Percentiles rank a stretch among this genome's conserved stretches.
phyloP scores from a whole-genome alignment of 345 rosid genomes.

The Aquilaria sinensis region DNA sequence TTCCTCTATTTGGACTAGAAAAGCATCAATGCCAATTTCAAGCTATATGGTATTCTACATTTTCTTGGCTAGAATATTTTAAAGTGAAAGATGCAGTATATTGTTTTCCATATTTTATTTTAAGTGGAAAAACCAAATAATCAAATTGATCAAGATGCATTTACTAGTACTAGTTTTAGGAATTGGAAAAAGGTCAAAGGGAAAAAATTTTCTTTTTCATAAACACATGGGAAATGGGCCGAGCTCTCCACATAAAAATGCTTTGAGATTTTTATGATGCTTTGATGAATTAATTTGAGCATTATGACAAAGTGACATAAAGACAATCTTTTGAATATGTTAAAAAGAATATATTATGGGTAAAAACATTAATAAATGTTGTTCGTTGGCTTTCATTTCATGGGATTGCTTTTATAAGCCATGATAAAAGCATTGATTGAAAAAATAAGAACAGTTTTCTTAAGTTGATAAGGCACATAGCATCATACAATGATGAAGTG shows the following conservation, averaged over 20 bases:
- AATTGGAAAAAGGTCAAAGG: background rate
- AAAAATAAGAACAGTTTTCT: constrained; percentile 2
- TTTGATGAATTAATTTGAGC: background rate
- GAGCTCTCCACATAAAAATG: too few relatives aligned
- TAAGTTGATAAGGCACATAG: background rate
- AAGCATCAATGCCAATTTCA: too few relatives aligned
- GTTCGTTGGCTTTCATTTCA: background rate
- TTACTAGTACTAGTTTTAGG: background rate
- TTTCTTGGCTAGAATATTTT: too few relatives aligned
- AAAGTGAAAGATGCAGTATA: too few relatives aligned
- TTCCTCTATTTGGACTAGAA: too few relatives aligned
- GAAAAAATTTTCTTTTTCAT: too few relatives aligned
- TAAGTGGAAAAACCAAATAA: too few relatives aligned
- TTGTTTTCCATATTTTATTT: too few relatives aligned
- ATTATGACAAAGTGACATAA: background rate
- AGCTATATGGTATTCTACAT: too few relatives aligned
- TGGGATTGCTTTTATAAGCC: constrained; percentile 2
- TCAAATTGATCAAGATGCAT: background rate
- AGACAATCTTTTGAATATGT: background rate
- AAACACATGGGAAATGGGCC: too few relatives aligned
- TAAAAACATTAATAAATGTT: background rate
- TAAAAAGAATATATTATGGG: background rate
- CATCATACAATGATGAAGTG: constrained; percentile 4
- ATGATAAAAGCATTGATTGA: background rate
- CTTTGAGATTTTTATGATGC: background rate